Base-by-base conservation (phyloP, 23 red algal genomes). In the Chondrus crispus region DNA sequence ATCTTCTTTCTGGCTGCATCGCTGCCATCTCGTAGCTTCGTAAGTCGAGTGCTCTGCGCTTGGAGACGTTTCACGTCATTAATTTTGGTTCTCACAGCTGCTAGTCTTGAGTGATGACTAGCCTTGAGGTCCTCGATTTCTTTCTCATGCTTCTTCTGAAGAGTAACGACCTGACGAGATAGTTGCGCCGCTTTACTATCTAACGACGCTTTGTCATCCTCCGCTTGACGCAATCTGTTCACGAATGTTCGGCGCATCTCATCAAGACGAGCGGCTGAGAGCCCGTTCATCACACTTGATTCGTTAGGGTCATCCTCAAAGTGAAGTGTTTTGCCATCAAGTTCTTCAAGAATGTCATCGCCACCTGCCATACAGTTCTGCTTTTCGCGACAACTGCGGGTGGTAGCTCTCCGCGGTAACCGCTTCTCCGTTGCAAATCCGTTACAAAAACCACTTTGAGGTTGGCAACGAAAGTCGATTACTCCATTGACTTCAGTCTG, bases 181-280 rank as follows among this genome's bases (percentile, higher is more conserved):
- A 82, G 62, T 35, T 92, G 60, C 55, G 84, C n/a, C 24, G 57
- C 36, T 11, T 60, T 74, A 43, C 9, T 54, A 38, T 92, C 89
- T 8, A 84, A 46, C 35, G 52, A 46, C 6, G 75, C 35, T 46
- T 92, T 92, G 24, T 82, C 89, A 7, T 84, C 69, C 37, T 84
- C 79, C 16, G 79, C 89, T 46, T 83, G 76, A 41, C 53, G 45
- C 77, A 92, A 28, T 7, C 79, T 55, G 42, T 92, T 71, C 45
- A 64, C 62, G 62, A 92, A 92, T 42, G 64, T 84, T 20, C 77
- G 57, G 39, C 76, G 75, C 89, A 92, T 83, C 46, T 82, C 89
- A n/a, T 72, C 77, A 39, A 84, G 39, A 16, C 89, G 57, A 16
- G 50, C 37, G n/a, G 76, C 75, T 2, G 46, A 54, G 60, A 84